A percentile compares a stretch with the other conserved stretches of the same genome.
These are phyloP conservation scores for Meira nashicola DNA, from an alignment of 1,284 basidiomycete species.

Conservation along the genomic window DNA sequence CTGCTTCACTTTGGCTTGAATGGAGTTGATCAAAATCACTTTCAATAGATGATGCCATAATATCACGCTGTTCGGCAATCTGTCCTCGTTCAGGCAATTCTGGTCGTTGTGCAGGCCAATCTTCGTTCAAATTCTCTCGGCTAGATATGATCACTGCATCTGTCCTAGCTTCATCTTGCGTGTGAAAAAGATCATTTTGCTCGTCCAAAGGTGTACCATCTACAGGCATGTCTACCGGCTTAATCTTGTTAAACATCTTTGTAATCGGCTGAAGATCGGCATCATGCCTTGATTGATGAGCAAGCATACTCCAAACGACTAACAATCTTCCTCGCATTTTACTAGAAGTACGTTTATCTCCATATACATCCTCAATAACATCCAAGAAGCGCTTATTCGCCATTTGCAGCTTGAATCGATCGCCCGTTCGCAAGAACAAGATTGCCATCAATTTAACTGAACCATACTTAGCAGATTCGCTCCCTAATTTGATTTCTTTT, in stretches of 20 bases:
- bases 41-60: too few relatives aligned
- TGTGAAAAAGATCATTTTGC: conserved; percentile 14
- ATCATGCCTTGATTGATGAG: conserved; percentile 35
- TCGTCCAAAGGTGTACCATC: conserved; percentile 30
- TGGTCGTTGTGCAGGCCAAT: not conserved
- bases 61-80: not conserved
- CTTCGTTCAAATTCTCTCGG: not conserved
- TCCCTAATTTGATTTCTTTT: conserved; percentile 43
- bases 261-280: conserved; percentile 31
- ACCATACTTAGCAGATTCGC: conserved; percentile 25
- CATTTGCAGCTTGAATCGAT: conserved; percentile 37
- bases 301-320: conserved; percentile 36
- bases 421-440: conserved; percentile 31
- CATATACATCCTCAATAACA: conserved; percentile 33
- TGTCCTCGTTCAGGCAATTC: not conserved
- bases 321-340: conserved; percentile 38
- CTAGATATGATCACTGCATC: not conserved
- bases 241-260: conserved; percentile 41
- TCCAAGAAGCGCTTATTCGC: conserved; percentile 42
- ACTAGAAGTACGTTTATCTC: conserved; percentile 30
- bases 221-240: conserved; percentile 28
- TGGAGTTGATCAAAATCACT: not conserved
- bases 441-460: conserved; percentile 40
- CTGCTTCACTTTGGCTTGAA: not conserved
- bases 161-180: not conserved